These are phyloP conservation scores for Cystobasidium ongulense DNA, from an alignment of 768 basidiomycete species.

Conservation along the genomic window DNA sequence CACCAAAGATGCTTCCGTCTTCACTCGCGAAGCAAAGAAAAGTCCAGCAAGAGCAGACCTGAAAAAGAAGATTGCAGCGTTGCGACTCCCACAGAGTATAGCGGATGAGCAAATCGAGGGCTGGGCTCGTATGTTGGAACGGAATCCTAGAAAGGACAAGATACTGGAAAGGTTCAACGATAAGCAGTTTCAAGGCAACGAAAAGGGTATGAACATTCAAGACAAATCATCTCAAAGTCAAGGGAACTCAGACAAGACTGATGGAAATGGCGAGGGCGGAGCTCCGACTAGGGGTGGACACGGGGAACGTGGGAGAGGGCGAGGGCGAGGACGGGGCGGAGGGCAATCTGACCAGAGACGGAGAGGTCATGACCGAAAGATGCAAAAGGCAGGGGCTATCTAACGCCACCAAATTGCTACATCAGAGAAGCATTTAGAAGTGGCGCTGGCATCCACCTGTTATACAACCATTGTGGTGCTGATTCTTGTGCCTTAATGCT, in stretches of 20 bases:
- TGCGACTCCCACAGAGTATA: background rate
- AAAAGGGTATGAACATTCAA: background rate
- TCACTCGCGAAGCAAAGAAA: background rate
- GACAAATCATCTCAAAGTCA: background rate
- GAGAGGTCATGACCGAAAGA: slow-evolving; percentile 26
- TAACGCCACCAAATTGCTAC: too few species aligned
- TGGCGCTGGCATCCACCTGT: too few species aligned
- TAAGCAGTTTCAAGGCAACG: slow-evolving; percentile 20
- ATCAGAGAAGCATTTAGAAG: too few species aligned
- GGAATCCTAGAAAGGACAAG: slow-evolving; percentile 25
- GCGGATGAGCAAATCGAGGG: slow-evolving; percentile 29
- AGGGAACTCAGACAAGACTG: background rate
- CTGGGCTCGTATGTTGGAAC: slow-evolving; percentile 28
- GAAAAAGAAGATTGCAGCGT: slow-evolving; percentile 11
- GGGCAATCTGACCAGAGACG: slow-evolving; percentile 6
- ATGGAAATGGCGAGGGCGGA: background rate
- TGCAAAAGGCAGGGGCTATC: slow-evolving; percentile 2
- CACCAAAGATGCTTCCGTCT: background rate
- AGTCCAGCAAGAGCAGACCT: slow-evolving; percentile 8
- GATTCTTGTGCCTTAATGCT: too few species aligned
- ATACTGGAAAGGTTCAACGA: background rate
- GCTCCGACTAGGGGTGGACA: background rate
- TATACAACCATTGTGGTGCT: too few species aligned
- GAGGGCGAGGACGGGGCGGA: slow-evolving; percentile 11
- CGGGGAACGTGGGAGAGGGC: background rate